These are phyloP conservation scores for Nephelium lappaceum DNA, from an alignment of 345 rosid species.

Conservation along the genomic window DNA sequence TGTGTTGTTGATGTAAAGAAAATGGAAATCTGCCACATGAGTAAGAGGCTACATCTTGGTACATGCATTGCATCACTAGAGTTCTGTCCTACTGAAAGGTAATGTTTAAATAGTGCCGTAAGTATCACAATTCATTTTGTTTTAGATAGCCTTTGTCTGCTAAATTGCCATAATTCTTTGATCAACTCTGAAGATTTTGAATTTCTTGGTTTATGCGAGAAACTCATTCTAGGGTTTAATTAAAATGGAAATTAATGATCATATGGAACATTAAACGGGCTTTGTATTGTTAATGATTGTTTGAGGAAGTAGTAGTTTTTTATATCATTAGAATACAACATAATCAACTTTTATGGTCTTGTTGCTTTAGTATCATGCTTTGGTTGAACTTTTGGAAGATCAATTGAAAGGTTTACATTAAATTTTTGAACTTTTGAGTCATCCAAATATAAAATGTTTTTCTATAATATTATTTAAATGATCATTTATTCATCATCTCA, in stretches of 20 bases:
- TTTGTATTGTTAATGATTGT: background rate
- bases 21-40: conserved; percentile 88
- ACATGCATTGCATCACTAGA: conserved; percentile 66
- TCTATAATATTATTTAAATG: background rate
- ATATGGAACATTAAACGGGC: background rate
- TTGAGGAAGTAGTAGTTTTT: background rate
- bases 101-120: conserved; percentile 16
- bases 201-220: background rate
- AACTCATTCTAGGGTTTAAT: background rate
- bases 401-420: background rate
- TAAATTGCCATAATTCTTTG: background rate
- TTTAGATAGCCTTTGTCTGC: background rate
- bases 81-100: conserved; percentile 89
- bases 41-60: conserved; percentile 89
- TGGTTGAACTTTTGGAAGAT: background rate
- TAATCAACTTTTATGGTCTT: background rate
- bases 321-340: background rate
- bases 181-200: background rate
- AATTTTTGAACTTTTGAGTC: background rate
- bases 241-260: background rate
- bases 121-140: background rate
- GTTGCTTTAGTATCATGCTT: background rate
- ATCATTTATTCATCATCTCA: background rate
- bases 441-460: no score
- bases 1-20: conserved; percentile 85